Conservation (phyloP, 2,329 filamentous ascomycete species). For the Ceratocystis destructans region DNA sequence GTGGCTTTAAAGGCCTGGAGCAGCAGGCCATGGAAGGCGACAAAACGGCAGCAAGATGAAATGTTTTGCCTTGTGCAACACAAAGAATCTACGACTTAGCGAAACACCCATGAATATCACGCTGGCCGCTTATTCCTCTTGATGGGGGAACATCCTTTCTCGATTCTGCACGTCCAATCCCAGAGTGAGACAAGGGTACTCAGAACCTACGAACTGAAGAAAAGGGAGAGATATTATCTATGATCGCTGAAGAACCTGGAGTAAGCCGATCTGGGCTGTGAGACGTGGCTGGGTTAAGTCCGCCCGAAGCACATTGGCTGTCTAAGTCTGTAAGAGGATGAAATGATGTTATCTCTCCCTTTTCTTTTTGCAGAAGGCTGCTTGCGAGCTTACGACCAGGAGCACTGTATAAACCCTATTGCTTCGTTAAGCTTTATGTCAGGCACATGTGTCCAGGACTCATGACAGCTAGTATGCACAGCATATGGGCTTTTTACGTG, state of each 20-base stretch:
- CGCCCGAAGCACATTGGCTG: neutral
- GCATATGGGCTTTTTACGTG: neutral
- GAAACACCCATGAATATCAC: neutral
- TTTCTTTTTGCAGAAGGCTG: neutral
- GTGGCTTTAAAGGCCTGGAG: neutral
- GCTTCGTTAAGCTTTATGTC: neutral
- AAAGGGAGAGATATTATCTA: neutral
- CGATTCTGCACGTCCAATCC: slow-evolving; percentile 2
- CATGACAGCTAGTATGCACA: neutral
- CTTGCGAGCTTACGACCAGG: neutral
- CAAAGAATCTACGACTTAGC: neutral
- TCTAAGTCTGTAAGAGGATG: neutral
- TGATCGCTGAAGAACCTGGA: neutral
- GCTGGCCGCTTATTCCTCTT: neutral
- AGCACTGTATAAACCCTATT: neutral
- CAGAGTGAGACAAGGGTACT: neutral
- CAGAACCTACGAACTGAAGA: neutral
- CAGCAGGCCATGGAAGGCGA: neutral
- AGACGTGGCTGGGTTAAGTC: neutral
- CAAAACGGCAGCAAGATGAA: neutral
- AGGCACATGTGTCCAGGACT: neutral
- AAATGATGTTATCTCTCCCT: neutral
- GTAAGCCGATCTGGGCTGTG: neutral
- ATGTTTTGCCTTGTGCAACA: neutral
- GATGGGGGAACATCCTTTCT: neutral